A percentile compares a stretch with the other conserved stretches of the same genome.
Evolutionary conservation across 805 yeast genomes (phyloP).

Genomic region (Citeromyces matritensis): DNA sequence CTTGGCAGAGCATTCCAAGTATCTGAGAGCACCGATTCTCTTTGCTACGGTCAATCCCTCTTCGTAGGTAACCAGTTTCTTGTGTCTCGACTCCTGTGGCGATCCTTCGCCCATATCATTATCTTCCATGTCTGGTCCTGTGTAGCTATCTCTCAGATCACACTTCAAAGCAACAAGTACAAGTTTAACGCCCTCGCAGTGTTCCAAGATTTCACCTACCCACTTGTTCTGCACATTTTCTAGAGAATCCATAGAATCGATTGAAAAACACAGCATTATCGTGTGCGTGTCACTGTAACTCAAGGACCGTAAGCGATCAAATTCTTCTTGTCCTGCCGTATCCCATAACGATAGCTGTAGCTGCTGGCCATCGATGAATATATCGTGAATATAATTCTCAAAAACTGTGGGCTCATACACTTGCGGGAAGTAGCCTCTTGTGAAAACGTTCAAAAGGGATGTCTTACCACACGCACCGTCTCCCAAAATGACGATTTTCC

Average conservation of each 20-base stretch:
- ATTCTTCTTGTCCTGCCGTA: constrained; percentile 98
- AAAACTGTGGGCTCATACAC: constrained; percentile 97
- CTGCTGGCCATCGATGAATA: constrained; percentile 86
- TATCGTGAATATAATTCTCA: constrained; percentile 94
- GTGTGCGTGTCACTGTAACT: constrained; percentile 94
- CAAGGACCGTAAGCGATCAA: constrained; percentile 82
- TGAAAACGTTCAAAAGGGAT: constrained; percentile 84
- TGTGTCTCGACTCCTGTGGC: constrained; percentile 8
- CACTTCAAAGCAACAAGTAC: constrained; percentile 92
- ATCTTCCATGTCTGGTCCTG: constrained; percentile 10
- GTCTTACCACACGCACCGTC: constrained; percentile 99
- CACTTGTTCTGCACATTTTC: constrained; percentile 93
- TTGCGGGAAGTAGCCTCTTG: constrained; percentile 95
- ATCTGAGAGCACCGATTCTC: constrained; percentile 84
- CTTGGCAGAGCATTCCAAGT: constrained; percentile 94
- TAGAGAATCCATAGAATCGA: constrained; percentile 86
- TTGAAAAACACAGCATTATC: constrained; percentile 90
- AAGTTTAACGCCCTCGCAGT: constrained; percentile 90
- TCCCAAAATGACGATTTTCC: constrained; percentile 88
- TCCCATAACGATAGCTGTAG: constrained; percentile 94
- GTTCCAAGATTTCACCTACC: constrained; percentile 95
- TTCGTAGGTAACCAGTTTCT: constrained; percentile 66
- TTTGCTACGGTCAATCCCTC: constrained; percentile 92
- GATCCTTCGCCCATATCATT: constrained; percentile 17
- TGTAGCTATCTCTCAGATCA: constrained; percentile 68